phyloP scores from a whole-genome alignment of 768 basidiomycete species.

The Termitomyces sp. region DNA sequence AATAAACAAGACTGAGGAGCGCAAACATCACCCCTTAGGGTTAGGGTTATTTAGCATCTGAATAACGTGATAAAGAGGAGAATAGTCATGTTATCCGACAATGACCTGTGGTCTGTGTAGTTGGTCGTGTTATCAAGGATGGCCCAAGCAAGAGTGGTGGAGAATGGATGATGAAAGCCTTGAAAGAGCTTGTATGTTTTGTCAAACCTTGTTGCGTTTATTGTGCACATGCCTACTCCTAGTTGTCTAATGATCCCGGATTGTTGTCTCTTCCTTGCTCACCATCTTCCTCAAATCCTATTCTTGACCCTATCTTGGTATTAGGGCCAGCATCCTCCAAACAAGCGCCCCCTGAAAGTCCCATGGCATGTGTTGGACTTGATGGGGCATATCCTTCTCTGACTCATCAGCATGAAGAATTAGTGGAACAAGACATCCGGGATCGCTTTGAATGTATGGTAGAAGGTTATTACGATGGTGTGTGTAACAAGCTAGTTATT shows the following conservation, averaged over 20 bases:
- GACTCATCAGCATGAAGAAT: slow-evolving; percentile 57
- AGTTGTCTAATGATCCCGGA: slow-evolving; percentile 88
- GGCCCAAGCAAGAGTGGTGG: slow-evolving; percentile 67
- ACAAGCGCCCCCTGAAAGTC: slow-evolving; percentile 51
- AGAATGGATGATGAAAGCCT: slow-evolving; percentile 84
- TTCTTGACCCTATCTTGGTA: slow-evolving; percentile 83
- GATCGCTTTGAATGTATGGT: slow-evolving; percentile 92
- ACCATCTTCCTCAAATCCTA: slow-evolving; percentile 94
- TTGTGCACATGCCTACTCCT: slow-evolving; percentile 10
- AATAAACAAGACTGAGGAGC: too few relatives aligned
- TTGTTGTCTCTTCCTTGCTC: slow-evolving; percentile 87
- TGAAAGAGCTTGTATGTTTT: slow-evolving; percentile 77
- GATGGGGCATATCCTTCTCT: slow-evolving; percentile 37
- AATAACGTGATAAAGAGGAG: slow-evolving; percentile 94
- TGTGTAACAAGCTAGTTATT: slow-evolving; percentile 86
- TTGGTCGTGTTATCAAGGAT: slow-evolving; percentile 83
- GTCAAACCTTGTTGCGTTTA: not conserved
- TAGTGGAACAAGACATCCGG: slow-evolving; percentile 82
- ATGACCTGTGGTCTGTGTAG: slow-evolving; percentile 77
- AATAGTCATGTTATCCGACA: slow-evolving; percentile 73
- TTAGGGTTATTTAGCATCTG: slow-evolving; percentile 56
- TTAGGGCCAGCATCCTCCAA: slow-evolving; percentile 51
- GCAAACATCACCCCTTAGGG: too few relatives aligned
- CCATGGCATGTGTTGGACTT: slow-evolving; percentile 34
- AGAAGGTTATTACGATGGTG: slow-evolving; percentile 88